Percentiles rank a stretch among this genome's conserved stretches.
phyloP scores from a whole-genome alignment of 2,329 filamentous ascomycete species.

The Arthrobotrys musiformis region DNA sequence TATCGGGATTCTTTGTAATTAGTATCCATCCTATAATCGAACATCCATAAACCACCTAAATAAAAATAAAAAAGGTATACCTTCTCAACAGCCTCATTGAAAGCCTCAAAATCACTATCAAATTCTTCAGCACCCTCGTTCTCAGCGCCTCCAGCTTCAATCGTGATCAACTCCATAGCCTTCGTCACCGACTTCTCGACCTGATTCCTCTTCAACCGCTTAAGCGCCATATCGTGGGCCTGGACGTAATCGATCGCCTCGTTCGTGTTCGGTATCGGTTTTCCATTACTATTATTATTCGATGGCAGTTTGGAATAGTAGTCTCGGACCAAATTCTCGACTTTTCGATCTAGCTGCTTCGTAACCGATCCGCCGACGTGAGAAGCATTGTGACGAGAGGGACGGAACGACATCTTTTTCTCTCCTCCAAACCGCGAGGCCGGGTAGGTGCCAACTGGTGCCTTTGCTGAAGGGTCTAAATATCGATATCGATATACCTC shows the following conservation, averaged over 20 bases:
- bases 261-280: conserved; percentile 62
- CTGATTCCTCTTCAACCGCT: conserved; percentile 80
- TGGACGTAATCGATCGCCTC: conserved; percentile 80
- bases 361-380: conserved; percentile 34
- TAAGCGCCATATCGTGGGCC: conserved; percentile 65
- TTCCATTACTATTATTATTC: neutral
- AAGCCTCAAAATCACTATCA: conserved; percentile 61
- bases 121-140: conserved; percentile 62
- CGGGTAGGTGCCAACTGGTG: neutral
- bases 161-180: conserved; percentile 51
- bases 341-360: conserved; percentile 57
- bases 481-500: neutral
- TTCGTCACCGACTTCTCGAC: conserved; percentile 71
- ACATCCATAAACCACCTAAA: neutral
- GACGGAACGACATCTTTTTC: conserved; percentile 34
- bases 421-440: neutral
- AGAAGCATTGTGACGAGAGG: conserved; percentile 37
- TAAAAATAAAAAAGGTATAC: conserved; percentile 57
- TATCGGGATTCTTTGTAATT: conserved; percentile 58
- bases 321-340: conserved; percentile 57
- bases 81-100: conserved; percentile 67
- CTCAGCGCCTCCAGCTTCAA: conserved; percentile 14
- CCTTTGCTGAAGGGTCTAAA: neutral
- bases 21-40: neutral
- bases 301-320: conserved; percentile 24